These are phyloP conservation scores for Gracilaria domingensis DNA, from an alignment of 23 red algal species.

Conservation along the genomic window DNA sequence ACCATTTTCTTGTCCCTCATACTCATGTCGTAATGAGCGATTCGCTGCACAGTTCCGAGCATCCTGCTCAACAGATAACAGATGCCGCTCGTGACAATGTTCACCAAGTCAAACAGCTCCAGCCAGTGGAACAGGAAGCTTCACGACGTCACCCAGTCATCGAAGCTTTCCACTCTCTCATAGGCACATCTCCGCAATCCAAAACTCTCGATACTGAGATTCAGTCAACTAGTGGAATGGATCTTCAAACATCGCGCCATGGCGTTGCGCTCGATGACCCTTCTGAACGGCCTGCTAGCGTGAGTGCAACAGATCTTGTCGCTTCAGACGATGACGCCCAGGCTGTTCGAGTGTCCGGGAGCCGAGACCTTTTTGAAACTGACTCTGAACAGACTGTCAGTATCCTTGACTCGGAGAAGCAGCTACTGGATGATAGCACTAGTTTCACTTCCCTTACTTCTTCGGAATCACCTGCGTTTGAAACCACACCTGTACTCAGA, in stretches of 20 bases:
- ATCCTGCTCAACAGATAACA: background rate
- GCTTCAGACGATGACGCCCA: background rate
- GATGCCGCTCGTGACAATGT: background rate
- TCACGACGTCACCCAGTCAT: conserved; percentile 1
- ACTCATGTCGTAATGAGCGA: background rate
- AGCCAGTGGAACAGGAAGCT: background rate
- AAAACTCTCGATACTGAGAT: background rate
- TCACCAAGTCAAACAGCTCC: background rate
- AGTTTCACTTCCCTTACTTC: background rate
- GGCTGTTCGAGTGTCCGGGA: background rate
- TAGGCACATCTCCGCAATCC: background rate
- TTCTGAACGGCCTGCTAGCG: background rate
- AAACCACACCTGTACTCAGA: background rate
- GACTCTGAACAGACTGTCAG: background rate
- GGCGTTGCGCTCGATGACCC: background rate
- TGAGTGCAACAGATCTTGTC: background rate
- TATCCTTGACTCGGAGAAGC: background rate
- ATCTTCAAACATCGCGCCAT: background rate
- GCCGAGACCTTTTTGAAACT: background rate
- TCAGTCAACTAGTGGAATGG: background rate
- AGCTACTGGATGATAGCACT: background rate
- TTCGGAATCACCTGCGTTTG: background rate
- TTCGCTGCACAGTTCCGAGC: background rate
- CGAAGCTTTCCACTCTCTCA: background rate
- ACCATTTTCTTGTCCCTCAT: background rate